Evolutionary conservation across 2,329 filamentous ascomycete species (phyloP), one percentile per base, ranked within the genome.

Genomic region (Plectosphaerella sp.): DNA sequence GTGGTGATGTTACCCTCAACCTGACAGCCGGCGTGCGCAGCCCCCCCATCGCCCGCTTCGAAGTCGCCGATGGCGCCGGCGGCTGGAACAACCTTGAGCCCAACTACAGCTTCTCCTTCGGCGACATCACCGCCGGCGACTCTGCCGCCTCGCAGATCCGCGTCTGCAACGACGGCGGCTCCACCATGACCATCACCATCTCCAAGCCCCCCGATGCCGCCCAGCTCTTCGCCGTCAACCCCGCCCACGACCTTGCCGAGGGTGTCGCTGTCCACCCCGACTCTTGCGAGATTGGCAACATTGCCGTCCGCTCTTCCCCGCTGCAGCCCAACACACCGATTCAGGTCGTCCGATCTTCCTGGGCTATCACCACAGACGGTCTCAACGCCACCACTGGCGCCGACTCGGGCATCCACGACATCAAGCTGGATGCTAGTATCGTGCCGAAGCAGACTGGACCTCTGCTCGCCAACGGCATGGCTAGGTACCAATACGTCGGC

Each of bases 321-420:
- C 50, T 64, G 2, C 64, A 65, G 22, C 64, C 64, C 2, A 65
- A 67, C 46, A 58, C 59, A n/a, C 61, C 59, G 4, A 54, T 60
- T 10, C 65, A 68, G 39, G 48, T 54, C 14, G 57, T 68, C 2
- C 59, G 55, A 2, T 62, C 62, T 37, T 47, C 59, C 4, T 75
- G 72, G 72, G 69, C 67, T 5, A 57, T 74, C 47, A 74, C 72
- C 52, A 68, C 67, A 2, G 69, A 73, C 50, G 72, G 74, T 53
- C 59, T 68, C 4, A 65, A 61, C 36, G 50, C 59, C 14, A 50
- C 52, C 11, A 57, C 57, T 3, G 53, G 51, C 15, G 49, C 59
- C 18, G 46, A 53, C 7, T 74, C 72, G 50, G 72, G 71, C 2
- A 58, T 70, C 18, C 69, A 69, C 49, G 61, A 67, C 15, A 63